phyloP scores from a whole-genome alignment of 2,329 filamentous ascomycete species.

The Myriosclerotinia scirpicola region DNA sequence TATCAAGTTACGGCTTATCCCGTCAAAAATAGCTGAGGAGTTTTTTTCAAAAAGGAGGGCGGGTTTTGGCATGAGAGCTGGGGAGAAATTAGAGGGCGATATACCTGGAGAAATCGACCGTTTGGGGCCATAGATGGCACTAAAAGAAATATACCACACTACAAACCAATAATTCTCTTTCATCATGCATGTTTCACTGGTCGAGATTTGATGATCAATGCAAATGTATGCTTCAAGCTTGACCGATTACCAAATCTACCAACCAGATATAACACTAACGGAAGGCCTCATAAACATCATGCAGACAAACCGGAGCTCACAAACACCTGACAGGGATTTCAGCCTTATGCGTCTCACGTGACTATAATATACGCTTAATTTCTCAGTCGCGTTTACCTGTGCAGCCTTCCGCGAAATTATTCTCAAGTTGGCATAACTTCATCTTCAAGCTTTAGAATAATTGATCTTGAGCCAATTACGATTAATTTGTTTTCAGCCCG shows the following conservation, averaged over 20 bases:
- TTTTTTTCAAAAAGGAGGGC: not conserved
- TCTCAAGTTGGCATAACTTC: conserved; percentile 20
- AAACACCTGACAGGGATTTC: not conserved
- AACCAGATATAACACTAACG: conserved; percentile 1
- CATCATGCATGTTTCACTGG: not conserved
- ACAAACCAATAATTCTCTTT: not conserved
- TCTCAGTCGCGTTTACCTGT: conserved; percentile 20
- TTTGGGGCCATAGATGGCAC: not conserved
- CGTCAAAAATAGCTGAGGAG: not conserved
- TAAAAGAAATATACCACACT: not conserved
- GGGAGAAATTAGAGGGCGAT: not conserved
- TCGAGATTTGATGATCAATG: not conserved
- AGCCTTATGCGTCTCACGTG: conserved; percentile 20
- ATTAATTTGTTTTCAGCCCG: not conserved
- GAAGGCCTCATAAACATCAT: not conserved
- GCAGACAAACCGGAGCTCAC: not conserved
- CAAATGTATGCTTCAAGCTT: conserved; percentile 1
- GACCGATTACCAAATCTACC: conserved; percentile 10
- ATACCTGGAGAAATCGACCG: not conserved
- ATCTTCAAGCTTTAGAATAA: conserved; percentile 13
- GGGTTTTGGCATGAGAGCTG: not conserved
- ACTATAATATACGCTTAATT: conserved; percentile 9
- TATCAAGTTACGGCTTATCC: not conserved
- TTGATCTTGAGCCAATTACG: conserved; percentile 7
- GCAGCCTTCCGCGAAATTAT: conserved; percentile 24